Evolutionary conservation across 2,329 filamentous ascomycete genomes (phyloP).

Genomic region (Penicillium sp.): DNA sequence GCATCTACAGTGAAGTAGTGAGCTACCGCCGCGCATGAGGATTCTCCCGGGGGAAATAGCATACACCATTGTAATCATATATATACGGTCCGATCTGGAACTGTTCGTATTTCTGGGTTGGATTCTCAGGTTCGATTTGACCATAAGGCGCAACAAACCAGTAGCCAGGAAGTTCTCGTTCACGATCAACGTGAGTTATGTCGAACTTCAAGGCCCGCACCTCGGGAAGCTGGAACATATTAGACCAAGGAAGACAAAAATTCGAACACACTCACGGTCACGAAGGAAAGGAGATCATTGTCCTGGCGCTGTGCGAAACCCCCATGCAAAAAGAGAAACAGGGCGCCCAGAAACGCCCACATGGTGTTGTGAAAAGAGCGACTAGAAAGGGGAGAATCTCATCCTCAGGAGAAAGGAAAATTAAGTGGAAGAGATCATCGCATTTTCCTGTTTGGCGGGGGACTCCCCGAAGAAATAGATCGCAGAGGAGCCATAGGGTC

Average conservation of each 20-base stretch:
- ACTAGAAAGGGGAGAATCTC: not conserved
- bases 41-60: slow-evolving; percentile 6
- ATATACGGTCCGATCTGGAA: slow-evolving; percentile 48
- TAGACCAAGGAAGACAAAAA: not conserved
- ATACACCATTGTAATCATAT: slow-evolving; percentile 46
- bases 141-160: slow-evolving; percentile 49
- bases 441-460: not conserved
- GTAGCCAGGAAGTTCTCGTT: slow-evolving; percentile 41
- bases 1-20: slow-evolving; percentile 27
- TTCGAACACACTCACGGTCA: not conserved
- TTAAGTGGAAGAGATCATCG: not conserved
- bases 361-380: not conserved
- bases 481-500: not conserved
- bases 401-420: not conserved
- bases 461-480: not conserved
- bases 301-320: not conserved
- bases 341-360: not conserved
- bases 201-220: slow-evolving; percentile 23
- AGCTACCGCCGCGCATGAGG: not conserved
- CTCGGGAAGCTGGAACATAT: slow-evolving; percentile 17
- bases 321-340: not conserved
- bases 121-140: slow-evolving; percentile 17
- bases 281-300: not conserved
- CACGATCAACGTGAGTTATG: slow-evolving; percentile 21
- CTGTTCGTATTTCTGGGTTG: slow-evolving; percentile 30